phyloP scores from a whole-genome alignment of 306 rosid species.

The Ceratonia siliqua region DNA sequence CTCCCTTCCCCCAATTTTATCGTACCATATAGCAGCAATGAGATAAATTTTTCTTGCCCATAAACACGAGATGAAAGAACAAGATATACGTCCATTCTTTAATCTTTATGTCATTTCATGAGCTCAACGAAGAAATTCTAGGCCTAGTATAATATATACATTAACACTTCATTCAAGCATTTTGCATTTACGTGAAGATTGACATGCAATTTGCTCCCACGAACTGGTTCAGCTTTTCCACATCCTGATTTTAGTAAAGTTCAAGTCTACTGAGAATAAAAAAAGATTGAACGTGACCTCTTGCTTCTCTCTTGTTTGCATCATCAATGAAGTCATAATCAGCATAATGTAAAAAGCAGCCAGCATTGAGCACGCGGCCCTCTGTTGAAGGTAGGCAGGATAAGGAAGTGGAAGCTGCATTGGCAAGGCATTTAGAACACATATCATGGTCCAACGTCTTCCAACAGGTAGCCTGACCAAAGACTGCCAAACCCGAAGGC shows the following conservation, averaged over 20 bases:
- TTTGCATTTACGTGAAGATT: not conserved
- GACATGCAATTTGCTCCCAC: not conserved
- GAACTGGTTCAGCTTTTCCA: not conserved
- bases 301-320: not conserved
- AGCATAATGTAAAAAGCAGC: constrained; percentile 42
- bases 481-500: not conserved
- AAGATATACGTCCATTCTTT: not conserved
- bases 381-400: constrained; percentile 43
- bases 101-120: not conserved
- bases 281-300: constrained; percentile 28
- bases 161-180: not conserved
- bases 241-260: not conserved
- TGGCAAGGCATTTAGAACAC: constrained; percentile 35
- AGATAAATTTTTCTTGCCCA: not conserved
- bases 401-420: constrained; percentile 30
- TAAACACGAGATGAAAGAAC: not conserved
- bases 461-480: constrained; percentile 42
- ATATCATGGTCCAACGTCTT: constrained; percentile 22
- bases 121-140: not conserved
- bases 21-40: not conserved
- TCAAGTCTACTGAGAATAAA: not conserved
- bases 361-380: constrained; percentile 41
- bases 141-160: not conserved
- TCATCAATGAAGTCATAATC: constrained; percentile 39
- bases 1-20: not conserved